These are phyloP conservation scores for Cryphonectria nitschkei DNA, from an alignment of 2,329 filamentous ascomycete species.

Conservation along the genomic window DNA sequence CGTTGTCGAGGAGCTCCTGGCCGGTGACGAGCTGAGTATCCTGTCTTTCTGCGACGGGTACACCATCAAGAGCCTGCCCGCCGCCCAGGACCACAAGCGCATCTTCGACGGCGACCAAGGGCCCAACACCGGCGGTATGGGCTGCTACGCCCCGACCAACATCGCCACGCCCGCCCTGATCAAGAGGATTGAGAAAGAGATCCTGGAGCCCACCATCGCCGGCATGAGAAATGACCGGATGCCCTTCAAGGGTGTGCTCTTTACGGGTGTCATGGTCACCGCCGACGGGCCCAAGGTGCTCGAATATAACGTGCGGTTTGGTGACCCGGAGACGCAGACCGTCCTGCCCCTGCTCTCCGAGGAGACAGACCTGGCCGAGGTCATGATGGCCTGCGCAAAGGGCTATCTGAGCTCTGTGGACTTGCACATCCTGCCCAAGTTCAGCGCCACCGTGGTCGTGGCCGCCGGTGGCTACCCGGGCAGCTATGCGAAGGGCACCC, in stretches of 20 bases:
- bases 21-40: conserved; percentile 90
- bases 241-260: conserved; percentile 75
- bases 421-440: conserved; percentile 69
- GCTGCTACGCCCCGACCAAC: conserved; percentile 90
- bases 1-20: conserved; percentile 91
- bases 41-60: conserved; percentile 90
- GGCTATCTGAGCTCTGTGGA: conserved; percentile 72
- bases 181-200: conserved; percentile 75
- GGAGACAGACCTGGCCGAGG: conserved; percentile 82
- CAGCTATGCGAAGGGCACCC: conserved; percentile 77
- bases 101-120: conserved; percentile 89
- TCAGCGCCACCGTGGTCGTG: conserved; percentile 90
- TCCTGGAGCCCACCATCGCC: conserved; percentile 87
- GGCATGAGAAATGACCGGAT: conserved; percentile 83
- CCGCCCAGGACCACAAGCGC: conserved; percentile 96
- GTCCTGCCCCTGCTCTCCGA: conserved; percentile 76
- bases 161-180: conserved; percentile 77
- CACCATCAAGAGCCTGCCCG: conserved; percentile 79
- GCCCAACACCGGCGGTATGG: conserved; percentile 97
- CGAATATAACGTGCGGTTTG: conserved; percentile 93
- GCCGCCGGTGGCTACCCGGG: conserved; percentile 91
- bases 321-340: conserved; percentile 90
- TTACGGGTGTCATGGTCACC: conserved; percentile 94
- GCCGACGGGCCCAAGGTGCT: conserved; percentile 77
- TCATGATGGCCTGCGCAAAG: conserved; percentile 84